Evolutionary conservation across 2,329 filamentous ascomycete genomes (phyloP).

Genomic region (Nemania diffusa): DNA sequence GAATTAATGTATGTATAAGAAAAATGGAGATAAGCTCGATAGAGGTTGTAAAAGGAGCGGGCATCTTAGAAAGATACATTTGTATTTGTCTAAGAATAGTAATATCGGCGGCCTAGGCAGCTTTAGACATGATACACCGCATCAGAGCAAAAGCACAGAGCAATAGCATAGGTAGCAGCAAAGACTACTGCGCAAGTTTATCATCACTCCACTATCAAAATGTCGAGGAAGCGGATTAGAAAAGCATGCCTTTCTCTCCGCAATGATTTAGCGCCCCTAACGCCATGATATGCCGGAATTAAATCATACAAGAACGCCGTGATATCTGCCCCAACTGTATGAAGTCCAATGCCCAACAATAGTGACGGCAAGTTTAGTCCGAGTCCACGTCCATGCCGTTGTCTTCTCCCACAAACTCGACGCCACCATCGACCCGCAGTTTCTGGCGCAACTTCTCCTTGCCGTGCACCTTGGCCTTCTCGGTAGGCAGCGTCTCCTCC

Average conservation of each 20-base stretch:
- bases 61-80: background rate
- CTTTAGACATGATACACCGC: background rate
- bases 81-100: background rate
- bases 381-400: constrained; percentile 57
- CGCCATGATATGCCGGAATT: constrained; percentile 48
- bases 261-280: constrained; percentile 40
- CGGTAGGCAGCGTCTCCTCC: constrained; percentile 45
- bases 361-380: constrained; percentile 39
- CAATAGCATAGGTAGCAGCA: background rate
- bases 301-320: constrained; percentile 43
- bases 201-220: constrained; percentile 10
- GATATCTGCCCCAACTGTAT: constrained; percentile 39
- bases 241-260: constrained; percentile 25
- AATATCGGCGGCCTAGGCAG: background rate
- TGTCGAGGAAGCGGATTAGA: constrained; percentile 1
- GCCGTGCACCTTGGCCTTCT: constrained; percentile 53
- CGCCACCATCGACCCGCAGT: constrained; percentile 54
- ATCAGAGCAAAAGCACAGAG: background rate
- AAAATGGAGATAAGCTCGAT: background rate
- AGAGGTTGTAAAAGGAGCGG: background rate
- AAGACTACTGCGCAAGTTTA: constrained; percentile 3
- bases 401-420: constrained; percentile 55
- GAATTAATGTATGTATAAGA: background rate
- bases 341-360: constrained; percentile 25
- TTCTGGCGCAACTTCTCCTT: constrained; percentile 54